These are phyloP conservation scores for Tricholoma flavovirens DNA, from an alignment of 768 basidiomycete species.

Conservation along the genomic window DNA sequence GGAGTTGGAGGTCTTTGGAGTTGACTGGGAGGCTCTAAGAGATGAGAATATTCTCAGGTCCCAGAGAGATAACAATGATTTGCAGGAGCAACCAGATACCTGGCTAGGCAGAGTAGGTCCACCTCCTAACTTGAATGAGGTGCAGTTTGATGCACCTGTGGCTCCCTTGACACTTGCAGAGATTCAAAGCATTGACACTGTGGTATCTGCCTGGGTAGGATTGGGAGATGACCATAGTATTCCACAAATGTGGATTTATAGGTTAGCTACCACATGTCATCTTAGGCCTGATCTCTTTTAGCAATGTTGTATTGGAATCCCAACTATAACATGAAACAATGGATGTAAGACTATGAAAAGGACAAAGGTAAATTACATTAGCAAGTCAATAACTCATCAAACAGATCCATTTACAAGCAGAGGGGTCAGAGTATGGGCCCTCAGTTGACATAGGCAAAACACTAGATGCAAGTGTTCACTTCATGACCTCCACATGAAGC, in stretches of 20 bases:
- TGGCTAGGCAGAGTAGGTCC: not conserved
- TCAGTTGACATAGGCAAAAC: not conserved
- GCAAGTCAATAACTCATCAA: not conserved
- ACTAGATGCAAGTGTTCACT: not conserved
- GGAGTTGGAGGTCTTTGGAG: slow-evolving; percentile 18
- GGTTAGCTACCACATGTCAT: not conserved
- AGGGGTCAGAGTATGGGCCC: not conserved
- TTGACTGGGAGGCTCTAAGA: no score
- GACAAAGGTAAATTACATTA: not conserved
- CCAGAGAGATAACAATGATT: not conserved
- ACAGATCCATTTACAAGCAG: not conserved
- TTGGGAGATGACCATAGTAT: not conserved
- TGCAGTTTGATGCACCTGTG: not conserved
- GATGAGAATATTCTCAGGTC: slow-evolving; percentile 7
- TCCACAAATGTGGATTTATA: not conserved
- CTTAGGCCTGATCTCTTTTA: not conserved
- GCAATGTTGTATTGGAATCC: not conserved
- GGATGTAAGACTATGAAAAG: not conserved
- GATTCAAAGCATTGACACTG: not conserved
- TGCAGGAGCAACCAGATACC: not conserved
- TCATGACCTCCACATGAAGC: not conserved
- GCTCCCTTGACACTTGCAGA: not conserved
- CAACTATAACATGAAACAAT: not conserved
- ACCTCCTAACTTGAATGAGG: not conserved
- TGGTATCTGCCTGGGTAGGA: not conserved